Evolutionary conservation across 768 basidiomycete genomes (phyloP).

Genomic region (Imleria badia): DNA sequence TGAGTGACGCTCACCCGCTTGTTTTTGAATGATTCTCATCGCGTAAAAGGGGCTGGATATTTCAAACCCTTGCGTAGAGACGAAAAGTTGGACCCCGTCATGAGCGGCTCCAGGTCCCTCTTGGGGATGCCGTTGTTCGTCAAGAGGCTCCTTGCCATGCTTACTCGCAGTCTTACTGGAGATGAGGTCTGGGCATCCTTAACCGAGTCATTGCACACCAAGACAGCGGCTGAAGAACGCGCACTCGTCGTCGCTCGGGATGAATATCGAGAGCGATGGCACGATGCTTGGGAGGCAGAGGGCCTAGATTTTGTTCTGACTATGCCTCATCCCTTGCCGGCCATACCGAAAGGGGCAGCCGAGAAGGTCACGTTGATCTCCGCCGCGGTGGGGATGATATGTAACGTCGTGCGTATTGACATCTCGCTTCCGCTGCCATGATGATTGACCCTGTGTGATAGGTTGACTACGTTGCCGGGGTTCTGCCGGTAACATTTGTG

Average conservation of each 20-base stretch:
- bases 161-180: constrained; percentile 31
- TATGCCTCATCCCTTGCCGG: constrained; percentile 39
- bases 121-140: constrained; percentile 32
- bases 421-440: neutral
- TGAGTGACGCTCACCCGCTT: constrained; percentile 12
- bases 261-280: constrained; percentile 24
- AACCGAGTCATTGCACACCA: constrained; percentile 36
- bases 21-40: neutral
- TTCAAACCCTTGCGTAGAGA: constrained; percentile 35
- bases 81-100: constrained; percentile 34
- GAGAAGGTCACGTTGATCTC: constrained; percentile 36
- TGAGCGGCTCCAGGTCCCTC: constrained; percentile 24
- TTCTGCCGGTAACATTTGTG: constrained; percentile 58
- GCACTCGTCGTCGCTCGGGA: constrained; percentile 28
- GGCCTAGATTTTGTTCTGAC: constrained; percentile 43
- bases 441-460: constrained; percentile 13
- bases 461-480: constrained; percentile 60
- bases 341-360: constrained; percentile 37
- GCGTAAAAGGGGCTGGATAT: constrained; percentile 43
- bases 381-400: constrained; percentile 38
- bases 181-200: constrained; percentile 30
- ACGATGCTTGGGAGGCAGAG: constrained; percentile 39
- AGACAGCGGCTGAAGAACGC: constrained; percentile 30
- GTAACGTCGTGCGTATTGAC: constrained; percentile 40
- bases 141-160: constrained; percentile 44